Conservation (phyloP, 768 basidiomycete genomes). For the Lyophyllum decastes region DNA sequence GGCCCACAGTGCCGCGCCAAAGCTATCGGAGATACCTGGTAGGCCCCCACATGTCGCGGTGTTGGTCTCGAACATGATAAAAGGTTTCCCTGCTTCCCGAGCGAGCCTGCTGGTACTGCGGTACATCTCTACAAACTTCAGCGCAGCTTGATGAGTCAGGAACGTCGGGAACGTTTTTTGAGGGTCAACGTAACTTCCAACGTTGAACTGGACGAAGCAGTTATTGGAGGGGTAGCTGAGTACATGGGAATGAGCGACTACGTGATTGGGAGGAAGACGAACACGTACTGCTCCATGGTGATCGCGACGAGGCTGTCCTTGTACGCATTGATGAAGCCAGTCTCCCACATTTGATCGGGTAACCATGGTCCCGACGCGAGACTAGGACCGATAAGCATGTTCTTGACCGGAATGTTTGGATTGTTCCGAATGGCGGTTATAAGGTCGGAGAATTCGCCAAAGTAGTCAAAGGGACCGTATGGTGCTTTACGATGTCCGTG, state of each 20-base stretch:
- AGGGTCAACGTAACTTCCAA: slow-evolving; percentile 40
- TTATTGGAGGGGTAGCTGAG: slow-evolving; percentile 58
- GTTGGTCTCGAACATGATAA: slow-evolving; percentile 75
- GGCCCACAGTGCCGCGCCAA: slow-evolving; percentile 67
- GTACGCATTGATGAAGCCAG: slow-evolving; percentile 49
- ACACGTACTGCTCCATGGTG: slow-evolving; percentile 55
- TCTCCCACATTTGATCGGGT: slow-evolving; percentile 47
- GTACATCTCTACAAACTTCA: slow-evolving; percentile 51
- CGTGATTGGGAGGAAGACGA: background rate
- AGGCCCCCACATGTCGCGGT: slow-evolving; percentile 72
- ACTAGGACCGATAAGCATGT: slow-evolving; percentile 62
- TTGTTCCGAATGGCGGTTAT: slow-evolving; percentile 38
- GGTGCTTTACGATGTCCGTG: slow-evolving; percentile 24
- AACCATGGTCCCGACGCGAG: slow-evolving; percentile 55
- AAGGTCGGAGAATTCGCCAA: slow-evolving; percentile 46
- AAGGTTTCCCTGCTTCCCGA: slow-evolving; percentile 41
- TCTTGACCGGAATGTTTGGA: slow-evolving; percentile 31
- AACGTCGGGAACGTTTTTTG: slow-evolving; percentile 55
- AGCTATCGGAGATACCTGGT: slow-evolving; percentile 61
- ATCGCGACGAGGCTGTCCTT: slow-evolving; percentile 41
- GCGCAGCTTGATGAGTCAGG: slow-evolving; percentile 59
- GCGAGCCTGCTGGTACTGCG: slow-evolving; percentile 49
- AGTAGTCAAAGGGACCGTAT: slow-evolving; percentile 42
- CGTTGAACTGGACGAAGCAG: slow-evolving; percentile 52
- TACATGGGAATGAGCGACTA: background rate